Evolutionary conservation across 2,329 filamentous ascomycete species (phyloP), one percentile per base, ranked within the genome.

Genomic region (Claviceps sp.): DNA sequence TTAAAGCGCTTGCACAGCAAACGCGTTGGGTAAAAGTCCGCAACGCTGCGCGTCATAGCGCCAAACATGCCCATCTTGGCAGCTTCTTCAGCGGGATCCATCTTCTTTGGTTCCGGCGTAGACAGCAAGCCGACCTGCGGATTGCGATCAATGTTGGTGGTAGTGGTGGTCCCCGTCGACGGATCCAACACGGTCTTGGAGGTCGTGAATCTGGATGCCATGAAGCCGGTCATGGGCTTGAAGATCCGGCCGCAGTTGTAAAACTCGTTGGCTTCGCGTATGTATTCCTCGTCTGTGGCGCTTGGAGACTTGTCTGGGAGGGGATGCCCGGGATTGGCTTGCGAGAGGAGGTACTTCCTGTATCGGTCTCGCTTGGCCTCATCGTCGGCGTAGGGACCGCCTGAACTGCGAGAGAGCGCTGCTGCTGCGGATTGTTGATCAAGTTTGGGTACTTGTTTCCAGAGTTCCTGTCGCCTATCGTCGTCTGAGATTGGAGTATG

Each of bases 1-100:
- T 89, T 89, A 69, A 98, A 95, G 8, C 93, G 78, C 65, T 97
- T 98, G 70, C 91, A 97, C n/a, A 97, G 69, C 42, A 98, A 69
- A 51, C 89, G 76, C 1, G 85, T 84, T 1, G 93, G 93, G 59
- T 83, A 84, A 66, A 95, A 97, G 4, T 82, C 78, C 7, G 79
- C 66, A 0, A 76, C 73, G 22, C 76, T 81, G 55, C 93, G 76
- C 3, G 93, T 98, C 80, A 97, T 78, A 14, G 82, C 77, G 1
- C 93, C 93, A 67, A 90, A 96, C 89, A 97, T 95, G 53, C 88
- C 89, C 63, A 96, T 72, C 61, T 78, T 86, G 7, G 93, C 93
- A 1, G 93, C 93, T 59, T 88, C 84, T 63, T 90, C 85, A 11
- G 88, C 88, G 0, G 90, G 84, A 61, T 95, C 86, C 55, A 60